phyloP scores from a whole-genome alignment of 345 rosid genomes.

The Salix koriyanagi region DNA sequence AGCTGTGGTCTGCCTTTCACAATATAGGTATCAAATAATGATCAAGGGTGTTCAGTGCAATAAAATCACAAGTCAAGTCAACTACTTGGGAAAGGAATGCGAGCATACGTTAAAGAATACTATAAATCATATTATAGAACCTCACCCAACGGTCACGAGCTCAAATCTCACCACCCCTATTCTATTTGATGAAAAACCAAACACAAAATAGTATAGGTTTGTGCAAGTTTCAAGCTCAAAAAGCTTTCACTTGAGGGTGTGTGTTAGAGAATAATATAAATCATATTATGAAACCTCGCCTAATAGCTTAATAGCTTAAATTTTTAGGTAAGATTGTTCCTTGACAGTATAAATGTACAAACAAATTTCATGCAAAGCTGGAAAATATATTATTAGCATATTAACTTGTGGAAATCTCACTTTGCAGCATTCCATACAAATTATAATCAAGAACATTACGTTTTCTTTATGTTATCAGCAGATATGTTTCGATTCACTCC shows the following conservation, averaged over 20 bases:
- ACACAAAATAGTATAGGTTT: rapidly evolving
- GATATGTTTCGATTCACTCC: conserved; percentile 74
- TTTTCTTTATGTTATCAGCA: conserved; percentile 76
- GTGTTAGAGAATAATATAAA: too few relatives aligned
- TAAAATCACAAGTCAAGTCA: conserved; percentile 6
- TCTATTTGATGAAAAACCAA: too few relatives aligned
- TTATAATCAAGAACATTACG: conserved; percentile 36
- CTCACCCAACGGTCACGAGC: too few relatives aligned
- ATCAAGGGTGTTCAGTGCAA: background rate
- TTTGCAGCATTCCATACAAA: background rate
- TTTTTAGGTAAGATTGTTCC: too few relatives aligned
- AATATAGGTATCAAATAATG: background rate
- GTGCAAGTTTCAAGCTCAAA: too few relatives aligned
- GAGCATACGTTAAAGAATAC: background rate
- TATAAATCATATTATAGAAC: too few relatives aligned
- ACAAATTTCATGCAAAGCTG: background rate
- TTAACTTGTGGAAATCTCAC: background rate
- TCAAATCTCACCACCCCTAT: too few relatives aligned
- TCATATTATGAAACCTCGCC: too few relatives aligned
- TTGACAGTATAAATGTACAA: background rate
- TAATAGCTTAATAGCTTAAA: too few relatives aligned
- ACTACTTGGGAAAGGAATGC: background rate
- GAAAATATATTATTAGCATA: background rate
- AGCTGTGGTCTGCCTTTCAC: too few relatives aligned
- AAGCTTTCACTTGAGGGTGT: too few relatives aligned